These are phyloP conservation scores for Phalaenopsis hybrid DNA, from an alignment of 116 monocot genomes.

Conservation along the genomic window DNA sequence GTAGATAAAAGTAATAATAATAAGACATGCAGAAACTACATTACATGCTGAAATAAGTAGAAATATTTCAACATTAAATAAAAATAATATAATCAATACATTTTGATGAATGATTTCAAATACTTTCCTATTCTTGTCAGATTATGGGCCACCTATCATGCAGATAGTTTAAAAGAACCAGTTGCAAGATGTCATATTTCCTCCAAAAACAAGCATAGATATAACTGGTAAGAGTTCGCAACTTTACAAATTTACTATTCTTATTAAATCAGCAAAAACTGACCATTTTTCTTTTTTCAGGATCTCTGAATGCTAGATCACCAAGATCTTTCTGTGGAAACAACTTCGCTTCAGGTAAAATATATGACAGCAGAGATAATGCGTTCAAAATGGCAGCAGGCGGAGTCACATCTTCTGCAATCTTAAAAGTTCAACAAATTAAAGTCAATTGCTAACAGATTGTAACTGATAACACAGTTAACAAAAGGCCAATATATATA, in stretches of 20 bases:
- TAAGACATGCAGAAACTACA: background rate
- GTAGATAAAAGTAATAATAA: background rate
- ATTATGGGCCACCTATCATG: background rate
- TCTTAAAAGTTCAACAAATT: constrained; percentile 40
- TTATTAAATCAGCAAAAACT: constrained; percentile 10
- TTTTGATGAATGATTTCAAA: background rate
- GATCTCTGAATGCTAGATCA: constrained; percentile 83
- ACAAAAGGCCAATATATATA: background rate
- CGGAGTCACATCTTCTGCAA: constrained; percentile 89
- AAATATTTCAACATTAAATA: background rate
- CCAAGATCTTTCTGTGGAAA: constrained; percentile 77
- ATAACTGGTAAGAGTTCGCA: background rate
- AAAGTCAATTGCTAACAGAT: constrained; percentile 11
- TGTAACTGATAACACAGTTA: constrained; percentile 5
- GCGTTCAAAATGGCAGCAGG: constrained; percentile 48
- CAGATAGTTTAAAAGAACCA: background rate
- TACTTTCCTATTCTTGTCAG: background rate
- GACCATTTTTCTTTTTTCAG: constrained; percentile 67
- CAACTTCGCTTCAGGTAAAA: constrained; percentile 89
- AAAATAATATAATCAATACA: background rate
- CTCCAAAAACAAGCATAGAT: background rate
- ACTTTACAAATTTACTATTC: background rate
- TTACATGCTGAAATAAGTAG: background rate
- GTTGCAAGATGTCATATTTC: background rate
- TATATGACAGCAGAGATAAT: constrained; percentile 52